Evolutionary conservation across 1,139 yeast genomes (phyloP), one percentile per base, ranked within the genome.

Genomic region (Geotrichum reessii): DNA sequence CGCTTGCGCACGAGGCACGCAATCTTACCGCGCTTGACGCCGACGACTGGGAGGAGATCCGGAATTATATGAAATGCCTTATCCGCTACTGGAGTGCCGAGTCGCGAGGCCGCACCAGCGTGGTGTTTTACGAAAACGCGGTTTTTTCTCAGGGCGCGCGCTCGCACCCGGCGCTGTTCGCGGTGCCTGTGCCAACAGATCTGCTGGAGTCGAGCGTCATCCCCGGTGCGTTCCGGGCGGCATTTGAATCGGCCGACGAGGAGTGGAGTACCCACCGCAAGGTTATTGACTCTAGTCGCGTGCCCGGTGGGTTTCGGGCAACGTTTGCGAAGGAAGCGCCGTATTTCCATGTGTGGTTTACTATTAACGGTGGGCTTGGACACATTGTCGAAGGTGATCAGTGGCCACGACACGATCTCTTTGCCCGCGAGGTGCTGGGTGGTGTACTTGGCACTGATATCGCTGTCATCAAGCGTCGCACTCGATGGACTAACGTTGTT

Each of bases 331-430:
- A 77, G 56, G 79, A 79, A 58, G 76, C 81, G 3, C 80, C 81
- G 0, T 80, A 74, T 63, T 79, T 78, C 64, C 83, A 80, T 63
- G 79, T 76, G 4, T 80, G 83, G 83, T 69, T 78, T 58, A 70
- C 69, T 31, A 58, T 76, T 11, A 73, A 76, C 37, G 82, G 82
- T 11, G 83, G 83, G 0, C 58, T 77, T 51, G 83, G 81, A 1
- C 83, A 79, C 65, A 77, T 80, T n/a, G 73, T 80, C 6, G 82
- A 79, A 59, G 73, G 76, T 57, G 56, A 65, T 0, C 22, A 58
- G 9, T 80, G 83, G 83, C 82, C 83, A 0, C 64, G 65, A 46
- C 78, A 75, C 5, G 83, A 78, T 60, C 59, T 72, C 48, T 78
- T 80, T 66, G 80, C 78, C 3, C 66, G 82, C 42, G 73, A 75